Percentiles rank a stretch among this genome's conserved stretches.
Evolutionary conservation across 1,139 yeast genomes (phyloP).

Genomic region (Barnettozyma hawaiiensis): DNA sequence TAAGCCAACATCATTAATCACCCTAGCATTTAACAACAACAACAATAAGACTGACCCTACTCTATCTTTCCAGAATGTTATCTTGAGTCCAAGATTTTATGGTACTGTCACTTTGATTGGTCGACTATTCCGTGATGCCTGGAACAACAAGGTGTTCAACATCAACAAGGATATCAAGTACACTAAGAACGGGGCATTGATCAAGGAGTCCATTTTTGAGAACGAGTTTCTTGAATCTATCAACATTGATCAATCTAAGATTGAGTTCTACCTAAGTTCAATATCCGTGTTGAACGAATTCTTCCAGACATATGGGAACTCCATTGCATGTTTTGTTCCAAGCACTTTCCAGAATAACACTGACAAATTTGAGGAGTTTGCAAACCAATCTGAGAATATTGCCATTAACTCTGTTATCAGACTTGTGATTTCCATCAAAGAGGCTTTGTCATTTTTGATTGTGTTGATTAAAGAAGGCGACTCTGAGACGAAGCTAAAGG

Average conservation of each 20-base stretch:
- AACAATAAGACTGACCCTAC: slow-evolving; percentile 8
- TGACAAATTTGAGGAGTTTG: slow-evolving; percentile 47
- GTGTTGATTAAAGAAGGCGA: slow-evolving; percentile 74
- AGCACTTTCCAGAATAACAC: slow-evolving; percentile 36
- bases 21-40: slow-evolving; percentile 1
- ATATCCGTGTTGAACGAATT: slow-evolving; percentile 48
- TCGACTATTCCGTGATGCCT: slow-evolving; percentile 68
- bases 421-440: slow-evolving; percentile 74
- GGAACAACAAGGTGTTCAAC: slow-evolving; percentile 70
- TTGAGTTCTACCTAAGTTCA: slow-evolving; percentile 65
- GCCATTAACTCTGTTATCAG: slow-evolving; percentile 77
- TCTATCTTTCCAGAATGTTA: slow-evolving; percentile 56
- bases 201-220: slow-evolving; percentile 25
- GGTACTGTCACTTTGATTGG: slow-evolving; percentile 81
- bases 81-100: slow-evolving; percentile 85
- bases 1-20: slow-evolving; percentile 5
- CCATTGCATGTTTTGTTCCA: slow-evolving; percentile 56
- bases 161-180: slow-evolving; percentile 39
- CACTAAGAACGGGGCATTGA: slow-evolving; percentile 33
- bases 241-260: slow-evolving; percentile 44
- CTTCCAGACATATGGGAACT: slow-evolving; percentile 51
- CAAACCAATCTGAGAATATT: slow-evolving; percentile 86
- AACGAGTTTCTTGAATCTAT: slow-evolving; percentile 24
- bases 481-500: slow-evolving; percentile 58
- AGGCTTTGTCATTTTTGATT: slow-evolving; percentile 82